Evolutionary conservation across 352 stramenopile genomes (phyloP), one percentile per base, ranked within the genome.

Genomic region (Phytopythium ostracodes): DNA sequence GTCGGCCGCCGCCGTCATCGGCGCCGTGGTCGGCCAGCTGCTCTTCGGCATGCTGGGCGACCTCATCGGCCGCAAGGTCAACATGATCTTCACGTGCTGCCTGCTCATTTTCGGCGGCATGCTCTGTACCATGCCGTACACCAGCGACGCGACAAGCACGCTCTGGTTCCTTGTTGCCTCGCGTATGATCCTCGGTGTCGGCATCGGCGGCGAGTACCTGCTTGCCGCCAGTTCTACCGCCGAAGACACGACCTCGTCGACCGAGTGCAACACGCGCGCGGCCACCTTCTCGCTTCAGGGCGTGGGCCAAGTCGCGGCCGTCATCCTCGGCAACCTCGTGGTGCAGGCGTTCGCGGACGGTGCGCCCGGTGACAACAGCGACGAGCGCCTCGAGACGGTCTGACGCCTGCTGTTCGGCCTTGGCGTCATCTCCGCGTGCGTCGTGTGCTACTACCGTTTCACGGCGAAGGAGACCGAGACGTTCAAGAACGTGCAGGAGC

Each of bases 391-490:
- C 0, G 81, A 91, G 59, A 69, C 84, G 24, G 71, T 91, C 42
- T 91, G 81, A 79, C 77, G 81, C 20, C 27, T 81, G 35, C 64
- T 91, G 1, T 88, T 91, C 27, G 81, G 68, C 12, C 74, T 92
- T 17, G 79, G 84, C 20, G 72, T 89, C 15, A 62, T 92, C 51
- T 81, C 83, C 0, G 77, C 83, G 7, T 58, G 65, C 35, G 65
- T 92, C 25, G 72, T 91, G 33, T 87, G 80, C 61, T 89, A 84
- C 70, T 88, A 70, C 49, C 81, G 83, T 22, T 55, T 89, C 47
- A 78, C 71, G 0, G 79, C 81, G 0, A 75, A 91, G 43, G 82
- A 91, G 63, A 87, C 82, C 0, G 76, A 79, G 44, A 68, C 66
- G 14, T 79, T 72, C 44, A 66, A 79, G 50, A 60, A 77, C 18